Evolutionary conservation across 2,329 filamentous ascomycete genomes (phyloP), one percentile per base, ranked within the genome.

Genomic region (Claviceps cyperi): DNA sequence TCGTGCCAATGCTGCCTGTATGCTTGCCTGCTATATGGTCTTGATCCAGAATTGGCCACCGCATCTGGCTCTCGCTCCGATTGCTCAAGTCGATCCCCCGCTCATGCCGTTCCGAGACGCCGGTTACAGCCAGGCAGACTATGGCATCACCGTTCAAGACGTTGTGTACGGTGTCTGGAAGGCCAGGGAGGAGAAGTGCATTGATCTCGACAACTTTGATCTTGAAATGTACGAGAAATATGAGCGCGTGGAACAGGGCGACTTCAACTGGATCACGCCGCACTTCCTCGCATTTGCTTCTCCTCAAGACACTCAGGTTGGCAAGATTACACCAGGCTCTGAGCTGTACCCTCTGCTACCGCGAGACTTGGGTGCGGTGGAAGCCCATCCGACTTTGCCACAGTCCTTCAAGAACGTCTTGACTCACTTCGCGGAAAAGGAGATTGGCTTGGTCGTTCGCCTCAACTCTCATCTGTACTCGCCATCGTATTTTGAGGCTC

Each of bases 221-320:
- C 77, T 98, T 19, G 90, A 96, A 69, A 88, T 96, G 78, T 98
- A 98, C 65, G 92, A 98, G 70, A 84, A 80, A 64, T 98, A 80
- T 60, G 92, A 98, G 71, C 80, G 92, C 52, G 92, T 98, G 19
- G 92, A 98, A 65, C 89, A 96, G 74, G 92, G 92, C 55, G 92
- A 98, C 70, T 98, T 98, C 83, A 98, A 98, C 78, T 98, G 92
- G 92, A 79, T 98, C 52, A 94, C 90, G 5, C 90, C 91, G 8
- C 75, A 90, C 62, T 98, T 98, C 70, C 78, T 98, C 48, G 92
- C 92, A 21, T 97, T 98, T 65, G 92, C 92, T 43, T 97, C 91
- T 19, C 92, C 92, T 11, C 89, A 97, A 66, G 83, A 90, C 60
- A 75, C 79, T 51, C 86, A 89, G 5, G 78, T 84, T 13, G 76